phyloP scores from a whole-genome alignment of 2,329 filamentous ascomycete species.

The Aspergillus neotritici region DNA sequence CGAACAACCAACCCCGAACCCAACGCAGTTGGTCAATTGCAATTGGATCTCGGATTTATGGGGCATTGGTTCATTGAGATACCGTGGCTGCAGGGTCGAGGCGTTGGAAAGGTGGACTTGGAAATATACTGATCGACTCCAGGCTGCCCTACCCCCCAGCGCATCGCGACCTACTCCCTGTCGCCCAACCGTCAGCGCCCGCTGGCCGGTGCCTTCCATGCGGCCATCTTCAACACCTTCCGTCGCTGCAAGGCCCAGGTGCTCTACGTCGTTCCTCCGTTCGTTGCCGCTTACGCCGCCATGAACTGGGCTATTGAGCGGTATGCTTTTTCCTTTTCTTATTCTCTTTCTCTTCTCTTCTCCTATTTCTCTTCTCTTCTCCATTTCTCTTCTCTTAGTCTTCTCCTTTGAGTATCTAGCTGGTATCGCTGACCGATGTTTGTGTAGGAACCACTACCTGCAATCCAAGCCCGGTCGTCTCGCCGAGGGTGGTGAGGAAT shows the following conservation, averaged over 20 bases:
- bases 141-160: constrained; percentile 46
- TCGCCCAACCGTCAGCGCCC: constrained; percentile 85
- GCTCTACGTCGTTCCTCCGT: constrained; percentile 78
- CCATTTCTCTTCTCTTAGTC: constrained; percentile 2
- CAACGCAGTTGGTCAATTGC: no score
- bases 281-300: constrained; percentile 70
- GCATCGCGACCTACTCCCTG: constrained; percentile 65
- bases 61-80: no score
- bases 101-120: constrained; percentile 1
- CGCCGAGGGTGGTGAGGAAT: constrained; percentile 29
- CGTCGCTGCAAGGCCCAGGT: constrained; percentile 80
- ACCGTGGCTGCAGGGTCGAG: not conserved
- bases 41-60: no score
- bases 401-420: not conserved
- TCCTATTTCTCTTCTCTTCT: not conserved
- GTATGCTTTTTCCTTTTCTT: constrained; percentile 49
- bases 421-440: not conserved
- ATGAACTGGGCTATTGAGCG: constrained; percentile 89
- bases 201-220: constrained; percentile 68
- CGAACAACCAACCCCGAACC: not conserved
- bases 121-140: not conserved
- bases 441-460: constrained; percentile 44
- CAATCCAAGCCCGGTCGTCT: constrained; percentile 47
- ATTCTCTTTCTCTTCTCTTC: not conserved
- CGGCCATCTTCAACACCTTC: constrained; percentile 92